Conservation (phyloP, 176 grass and related monocot genomes). For the Triticum timopheevii region DNA sequence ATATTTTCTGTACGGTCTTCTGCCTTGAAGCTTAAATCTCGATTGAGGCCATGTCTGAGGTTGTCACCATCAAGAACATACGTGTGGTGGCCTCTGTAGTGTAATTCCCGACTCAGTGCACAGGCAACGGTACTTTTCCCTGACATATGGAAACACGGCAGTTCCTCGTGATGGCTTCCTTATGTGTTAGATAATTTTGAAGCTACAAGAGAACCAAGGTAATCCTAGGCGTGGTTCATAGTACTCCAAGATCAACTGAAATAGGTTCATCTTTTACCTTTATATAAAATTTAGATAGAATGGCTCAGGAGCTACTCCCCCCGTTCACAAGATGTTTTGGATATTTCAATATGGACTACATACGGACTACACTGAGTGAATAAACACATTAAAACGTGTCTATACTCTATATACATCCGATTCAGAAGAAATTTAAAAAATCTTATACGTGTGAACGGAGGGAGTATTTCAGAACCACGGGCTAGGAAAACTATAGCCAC, state of each 20-base stretch:
- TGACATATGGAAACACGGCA: slow-evolving; percentile 50
- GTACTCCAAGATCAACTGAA: slow-evolving; percentile 19
- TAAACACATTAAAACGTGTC: no score
- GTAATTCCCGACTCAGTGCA: slow-evolving; percentile 70
- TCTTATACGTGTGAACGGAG: no score
- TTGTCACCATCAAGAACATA: slow-evolving; percentile 92
- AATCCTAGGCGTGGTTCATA: neutral
- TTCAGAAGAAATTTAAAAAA: no score
- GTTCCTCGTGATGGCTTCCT: slow-evolving; percentile 17
- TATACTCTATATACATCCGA: no score
- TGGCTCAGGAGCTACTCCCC: no score
- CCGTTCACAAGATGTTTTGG: no score
- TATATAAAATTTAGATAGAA: neutral
- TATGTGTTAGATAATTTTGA: neutral
- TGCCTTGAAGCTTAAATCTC: slow-evolving; percentile 76
- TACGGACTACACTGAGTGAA: no score
- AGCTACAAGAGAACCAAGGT: slow-evolving; percentile 29
- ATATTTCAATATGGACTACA: no score
- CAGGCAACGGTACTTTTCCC: slow-evolving; percentile 92
- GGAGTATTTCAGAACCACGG: neutral
- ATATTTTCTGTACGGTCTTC: slow-evolving; percentile 92
- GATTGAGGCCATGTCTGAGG: slow-evolving; percentile 81
- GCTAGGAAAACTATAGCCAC: neutral
- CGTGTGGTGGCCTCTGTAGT: slow-evolving; percentile 62
- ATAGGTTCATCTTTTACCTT: neutral